phyloP scores from a whole-genome alignment of 2,329 filamentous ascomycete species.

The Cercospora sp. region DNA sequence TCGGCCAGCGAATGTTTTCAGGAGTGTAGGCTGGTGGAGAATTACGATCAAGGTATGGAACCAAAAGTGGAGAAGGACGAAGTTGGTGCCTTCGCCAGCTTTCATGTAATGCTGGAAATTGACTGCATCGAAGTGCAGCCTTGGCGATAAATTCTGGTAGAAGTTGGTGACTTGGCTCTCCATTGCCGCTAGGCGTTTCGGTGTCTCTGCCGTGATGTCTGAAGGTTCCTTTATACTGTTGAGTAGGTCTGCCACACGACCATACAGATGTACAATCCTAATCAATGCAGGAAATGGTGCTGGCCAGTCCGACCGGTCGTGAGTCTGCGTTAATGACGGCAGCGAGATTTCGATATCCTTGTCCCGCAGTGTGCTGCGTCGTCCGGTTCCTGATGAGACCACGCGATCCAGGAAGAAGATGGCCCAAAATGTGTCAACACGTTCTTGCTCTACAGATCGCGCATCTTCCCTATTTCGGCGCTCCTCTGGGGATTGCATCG shows the following conservation, averaged over 20 bases:
- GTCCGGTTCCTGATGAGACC: conserved; percentile 82
- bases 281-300: conserved; percentile 78
- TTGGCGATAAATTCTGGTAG: conserved; percentile 72
- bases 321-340: conserved; percentile 55
- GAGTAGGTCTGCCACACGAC: conserved; percentile 77
- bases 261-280: conserved; percentile 82
- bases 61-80: conserved; percentile 85
- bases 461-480: conserved; percentile 49
- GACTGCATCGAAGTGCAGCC: conserved; percentile 77
- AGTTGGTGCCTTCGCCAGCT: conserved; percentile 78
- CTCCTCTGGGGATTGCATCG: conserved; percentile 62
- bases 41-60: conserved; percentile 85
- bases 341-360: conserved; percentile 82
- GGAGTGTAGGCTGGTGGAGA: conserved; percentile 77
- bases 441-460: conserved; percentile 72
- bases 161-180: conserved; percentile 74
- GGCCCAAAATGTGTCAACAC: conserved; percentile 82
- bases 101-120: conserved; percentile 86
- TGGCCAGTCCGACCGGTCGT: conserved; percentile 65
- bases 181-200: conserved; percentile 71
- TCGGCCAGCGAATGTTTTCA: conserved; percentile 71
- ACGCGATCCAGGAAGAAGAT: conserved; percentile 85
- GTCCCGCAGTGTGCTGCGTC: conserved; percentile 79
- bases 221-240: conserved; percentile 75
- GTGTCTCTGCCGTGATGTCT: conserved; percentile 73